These are phyloP conservation scores for Diplodia mutila DNA, from an alignment of 2,329 filamentous ascomycete species.

Conservation along the genomic window DNA sequence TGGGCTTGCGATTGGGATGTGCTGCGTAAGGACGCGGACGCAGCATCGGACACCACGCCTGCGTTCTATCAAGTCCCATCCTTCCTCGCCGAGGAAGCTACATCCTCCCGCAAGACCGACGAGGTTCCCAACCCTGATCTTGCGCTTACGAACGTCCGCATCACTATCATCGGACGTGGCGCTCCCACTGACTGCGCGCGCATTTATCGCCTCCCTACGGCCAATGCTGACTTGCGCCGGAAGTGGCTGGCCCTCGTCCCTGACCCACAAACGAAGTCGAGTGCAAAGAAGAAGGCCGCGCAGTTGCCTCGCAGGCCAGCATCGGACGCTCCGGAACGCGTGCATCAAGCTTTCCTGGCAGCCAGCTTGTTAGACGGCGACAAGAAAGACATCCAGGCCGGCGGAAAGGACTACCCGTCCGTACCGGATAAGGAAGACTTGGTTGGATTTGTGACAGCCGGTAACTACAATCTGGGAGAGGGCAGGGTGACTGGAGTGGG, in stretches of 20 bases:
- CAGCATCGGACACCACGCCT: background rate
- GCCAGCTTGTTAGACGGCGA: slow-evolving; percentile 48
- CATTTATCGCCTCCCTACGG: slow-evolving; percentile 80
- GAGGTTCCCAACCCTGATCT: slow-evolving; percentile 7
- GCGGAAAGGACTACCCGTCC: slow-evolving; percentile 59
- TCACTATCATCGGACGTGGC: slow-evolving; percentile 72
- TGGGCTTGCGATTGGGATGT: slow-evolving; percentile 81
- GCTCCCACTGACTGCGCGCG: slow-evolving; percentile 73
- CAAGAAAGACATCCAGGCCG: slow-evolving; percentile 27
- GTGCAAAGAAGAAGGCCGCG: slow-evolving; percentile 5
- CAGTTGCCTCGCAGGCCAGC: slow-evolving; percentile 34
- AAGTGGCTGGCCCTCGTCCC: slow-evolving; percentile 71
- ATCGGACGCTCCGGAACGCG: slow-evolving; percentile 46
- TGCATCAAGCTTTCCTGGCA: slow-evolving; percentile 55
- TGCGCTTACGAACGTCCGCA: slow-evolving; percentile 62
- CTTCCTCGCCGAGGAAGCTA: slow-evolving; percentile 11
- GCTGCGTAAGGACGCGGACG: background rate
- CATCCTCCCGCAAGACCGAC: slow-evolving; percentile 24
- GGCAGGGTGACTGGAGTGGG: slow-evolving; percentile 79
- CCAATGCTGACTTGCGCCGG: slow-evolving; percentile 58
- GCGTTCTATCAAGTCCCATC: slow-evolving; percentile 6
- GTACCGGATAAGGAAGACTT: slow-evolving; percentile 77
- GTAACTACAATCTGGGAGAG: slow-evolving; percentile 77
- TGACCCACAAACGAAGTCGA: slow-evolving; percentile 32
- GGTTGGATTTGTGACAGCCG: slow-evolving; percentile 88